Percentiles rank a stretch among this genome's conserved stretches.
Evolutionary conservation across 2,329 filamentous ascomycete species (phyloP).

Genomic region (Chlorencoelia australis): DNA sequence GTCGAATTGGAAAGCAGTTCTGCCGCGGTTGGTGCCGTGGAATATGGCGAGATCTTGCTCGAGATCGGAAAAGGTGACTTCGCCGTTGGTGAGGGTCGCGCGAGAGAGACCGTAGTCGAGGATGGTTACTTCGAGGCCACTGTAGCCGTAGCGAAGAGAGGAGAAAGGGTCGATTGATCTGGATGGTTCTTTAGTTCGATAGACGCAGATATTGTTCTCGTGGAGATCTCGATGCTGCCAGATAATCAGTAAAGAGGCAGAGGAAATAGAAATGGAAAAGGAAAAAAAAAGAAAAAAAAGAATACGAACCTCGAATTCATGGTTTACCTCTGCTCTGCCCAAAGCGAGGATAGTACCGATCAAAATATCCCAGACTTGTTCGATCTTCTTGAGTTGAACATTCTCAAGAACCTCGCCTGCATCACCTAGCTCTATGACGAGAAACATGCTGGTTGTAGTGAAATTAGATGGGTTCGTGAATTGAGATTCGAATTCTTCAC

Average conservation of each 20-base stretch:
- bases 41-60: slow-evolving; percentile 52
- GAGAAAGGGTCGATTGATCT: not conserved
- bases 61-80: slow-evolving; percentile 44
- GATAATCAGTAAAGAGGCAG: not conserved
- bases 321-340: slow-evolving; percentile 46
- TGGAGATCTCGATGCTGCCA: slow-evolving; percentile 53
- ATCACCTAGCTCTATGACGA: slow-evolving; percentile 54
- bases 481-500: slow-evolving; percentile 34
- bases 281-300: not conserved
- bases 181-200: not conserved
- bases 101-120: slow-evolving; percentile 56
- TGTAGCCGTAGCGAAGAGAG: slow-evolving; percentile 42
- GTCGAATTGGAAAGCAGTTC: slow-evolving; percentile 38
- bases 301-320: slow-evolving; percentile 46
- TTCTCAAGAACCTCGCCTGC: slow-evolving; percentile 51
- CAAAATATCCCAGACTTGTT: slow-evolving; percentile 54
- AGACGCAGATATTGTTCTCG: slow-evolving; percentile 53
- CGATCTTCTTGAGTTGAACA: slow-evolving; percentile 37
- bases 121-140: slow-evolving; percentile 53
- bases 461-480: slow-evolving; percentile 54
- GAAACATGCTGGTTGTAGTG: slow-evolving; percentile 45
- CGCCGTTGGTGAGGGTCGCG: slow-evolving; percentile 35
- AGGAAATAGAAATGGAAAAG: not conserved
- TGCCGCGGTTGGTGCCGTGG: slow-evolving; percentile 37
- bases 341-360: slow-evolving; percentile 50